phyloP scores from a whole-genome alignment of 192 early-diverging fungal species.

The Coemansia sp. region DNA sequence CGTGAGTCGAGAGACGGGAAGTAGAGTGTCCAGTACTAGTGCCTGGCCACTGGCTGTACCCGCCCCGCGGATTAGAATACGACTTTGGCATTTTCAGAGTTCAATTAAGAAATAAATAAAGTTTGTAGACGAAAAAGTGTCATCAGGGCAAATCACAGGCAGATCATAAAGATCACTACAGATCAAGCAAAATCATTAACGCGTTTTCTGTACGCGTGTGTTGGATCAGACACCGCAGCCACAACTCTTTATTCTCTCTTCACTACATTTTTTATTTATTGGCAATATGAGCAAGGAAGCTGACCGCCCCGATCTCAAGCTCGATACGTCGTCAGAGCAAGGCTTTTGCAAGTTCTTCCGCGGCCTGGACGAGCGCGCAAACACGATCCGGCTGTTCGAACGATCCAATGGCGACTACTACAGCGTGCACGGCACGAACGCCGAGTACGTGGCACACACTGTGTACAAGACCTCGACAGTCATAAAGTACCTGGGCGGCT shows the following conservation, averaged over 20 bases:
- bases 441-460: slow-evolving; percentile 76
- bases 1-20: too few species aligned
- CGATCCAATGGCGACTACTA: slow-evolving; percentile 70
- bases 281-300: slow-evolving; percentile 23
- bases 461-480: slow-evolving; percentile 92
- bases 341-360: slow-evolving; percentile 44
- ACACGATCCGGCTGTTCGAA: slow-evolving; percentile 55
- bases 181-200: background rate
- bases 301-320: slow-evolving; percentile 35
- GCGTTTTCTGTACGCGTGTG: too few species aligned
- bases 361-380: slow-evolving; percentile 24
- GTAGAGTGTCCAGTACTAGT: too few species aligned
- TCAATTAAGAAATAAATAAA: background rate
- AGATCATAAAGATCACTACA: background rate
- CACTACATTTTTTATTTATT: background rate
- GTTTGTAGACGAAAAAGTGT: background rate
- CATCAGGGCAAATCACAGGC: too few species aligned
- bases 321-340: slow-evolving; percentile 44
- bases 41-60: background rate
- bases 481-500: slow-evolving; percentile 83
- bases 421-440: slow-evolving; percentile 86
- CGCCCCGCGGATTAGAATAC: background rate
- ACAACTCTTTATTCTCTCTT: too few species aligned
- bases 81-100: background rate
- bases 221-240: too few species aligned